A percentile compares a stretch with the other conserved stretches of the same genome.
Conservation (phyloP, 192 early-diverging fungal genomes). For the Coemansia sp. region DNA sequence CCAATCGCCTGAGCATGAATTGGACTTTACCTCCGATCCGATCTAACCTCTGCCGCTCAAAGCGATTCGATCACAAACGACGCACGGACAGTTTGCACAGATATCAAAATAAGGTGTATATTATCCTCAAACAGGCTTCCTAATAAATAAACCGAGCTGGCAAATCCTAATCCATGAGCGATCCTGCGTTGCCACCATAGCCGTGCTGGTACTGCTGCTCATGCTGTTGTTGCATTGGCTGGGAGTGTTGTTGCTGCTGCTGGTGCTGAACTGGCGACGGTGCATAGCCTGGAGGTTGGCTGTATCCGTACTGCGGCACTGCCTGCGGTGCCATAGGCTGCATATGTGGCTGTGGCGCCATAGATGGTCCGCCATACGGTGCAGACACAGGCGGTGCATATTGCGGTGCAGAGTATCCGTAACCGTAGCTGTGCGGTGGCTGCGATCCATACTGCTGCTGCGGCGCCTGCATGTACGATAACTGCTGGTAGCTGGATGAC, state of each 20-base stretch:
- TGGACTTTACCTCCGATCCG: not conserved
- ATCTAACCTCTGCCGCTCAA: not conserved
- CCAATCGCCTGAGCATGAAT: constrained; percentile 7
- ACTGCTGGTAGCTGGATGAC: constrained; percentile 24
- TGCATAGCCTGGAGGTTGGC: constrained; percentile 13
- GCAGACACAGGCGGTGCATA: constrained; percentile 24
- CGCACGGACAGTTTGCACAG: not conserved
- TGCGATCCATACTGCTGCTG: constrained; percentile 16
- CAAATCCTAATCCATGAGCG: constrained; percentile 42
- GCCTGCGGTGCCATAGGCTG: constrained; percentile 19
- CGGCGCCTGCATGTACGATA: constrained; percentile 9
- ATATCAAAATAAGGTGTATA: not conserved
- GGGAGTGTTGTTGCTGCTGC: constrained; percentile 10
- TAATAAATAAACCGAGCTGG: not conserved
- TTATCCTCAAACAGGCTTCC: not conserved
- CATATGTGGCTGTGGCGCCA: constrained; percentile 22
- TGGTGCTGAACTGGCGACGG: constrained; percentile 9
- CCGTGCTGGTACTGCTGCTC: constrained; percentile 45
- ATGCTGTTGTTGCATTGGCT: constrained; percentile 28
- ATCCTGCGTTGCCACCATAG: constrained; percentile 45
- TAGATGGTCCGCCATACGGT: constrained; percentile 15
- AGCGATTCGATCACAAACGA: not conserved
- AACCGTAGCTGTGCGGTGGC: constrained; percentile 25
- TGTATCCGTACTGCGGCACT: constrained; percentile 22
- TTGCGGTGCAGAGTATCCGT: constrained; percentile 26